Evolutionary conservation across 805 yeast species (phyloP).

Genomic region (Yarrowia sp.): DNA sequence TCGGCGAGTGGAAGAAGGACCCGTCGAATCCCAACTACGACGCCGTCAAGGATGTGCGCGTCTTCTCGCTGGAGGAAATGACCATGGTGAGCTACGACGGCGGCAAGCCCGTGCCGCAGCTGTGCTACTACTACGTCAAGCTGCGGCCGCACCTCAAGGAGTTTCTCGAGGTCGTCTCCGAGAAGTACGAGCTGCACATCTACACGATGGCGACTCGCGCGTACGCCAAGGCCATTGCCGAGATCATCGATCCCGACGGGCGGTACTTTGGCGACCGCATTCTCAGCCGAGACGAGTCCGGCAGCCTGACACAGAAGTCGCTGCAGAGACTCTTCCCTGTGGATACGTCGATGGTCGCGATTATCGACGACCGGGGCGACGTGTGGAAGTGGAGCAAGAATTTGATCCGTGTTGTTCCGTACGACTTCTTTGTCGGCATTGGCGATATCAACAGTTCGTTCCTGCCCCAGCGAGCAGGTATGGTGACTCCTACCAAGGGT

Average conservation of each 20-base stretch:
- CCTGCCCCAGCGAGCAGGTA: constrained; percentile 65
- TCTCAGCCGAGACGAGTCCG: constrained; percentile 90
- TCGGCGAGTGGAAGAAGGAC: constrained; percentile 93
- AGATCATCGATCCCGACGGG: constrained; percentile 87
- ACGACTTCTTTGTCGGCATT: constrained; percentile 92
- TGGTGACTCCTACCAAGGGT: constrained; percentile 34
- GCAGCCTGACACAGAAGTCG: constrained; percentile 84
- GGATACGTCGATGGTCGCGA: constrained; percentile 92
- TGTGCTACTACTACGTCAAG: constrained; percentile 88
- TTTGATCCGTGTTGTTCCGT: constrained; percentile 88
- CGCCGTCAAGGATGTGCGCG: constrained; percentile 75
- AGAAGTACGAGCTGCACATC: constrained; percentile 83
- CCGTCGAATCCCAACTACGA: constrained; percentile 80
- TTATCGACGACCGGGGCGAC: constrained; percentile 96
- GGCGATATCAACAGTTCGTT: constrained; percentile 96
- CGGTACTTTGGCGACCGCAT: constrained; percentile 86
- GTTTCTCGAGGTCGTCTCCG: constrained; percentile 62
- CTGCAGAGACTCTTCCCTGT: constrained; percentile 88
- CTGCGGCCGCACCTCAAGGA: constrained; percentile 80
- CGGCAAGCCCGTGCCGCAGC: constrained; percentile 45
- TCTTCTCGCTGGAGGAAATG: constrained; percentile 71
- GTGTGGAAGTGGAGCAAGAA: constrained; percentile 98
- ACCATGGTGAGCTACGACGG: constrained; percentile 40
- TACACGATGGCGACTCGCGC: constrained; percentile 98
- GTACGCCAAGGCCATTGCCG: constrained; percentile 86